Evolutionary conservation across 352 stramenopile species (phyloP).

Genomic region (Globisporangium nodosum): DNA sequence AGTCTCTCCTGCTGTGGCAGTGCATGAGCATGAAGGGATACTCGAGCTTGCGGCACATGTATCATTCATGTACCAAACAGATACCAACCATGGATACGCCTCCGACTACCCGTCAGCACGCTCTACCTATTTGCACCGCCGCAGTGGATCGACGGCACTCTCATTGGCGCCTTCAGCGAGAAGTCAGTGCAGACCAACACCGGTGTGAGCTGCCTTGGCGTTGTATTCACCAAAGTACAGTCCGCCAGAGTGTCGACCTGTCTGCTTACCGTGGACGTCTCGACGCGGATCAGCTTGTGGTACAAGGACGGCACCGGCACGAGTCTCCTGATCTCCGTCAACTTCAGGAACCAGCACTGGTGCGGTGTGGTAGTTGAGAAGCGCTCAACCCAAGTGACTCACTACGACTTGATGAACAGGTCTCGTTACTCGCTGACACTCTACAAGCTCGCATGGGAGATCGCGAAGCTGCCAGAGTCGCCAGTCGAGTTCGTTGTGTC

Average conservation of each 20-base stretch:
- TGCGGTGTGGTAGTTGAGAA: background rate
- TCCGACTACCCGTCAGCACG: background rate
- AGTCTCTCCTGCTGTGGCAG: background rate
- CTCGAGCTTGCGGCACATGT: background rate
- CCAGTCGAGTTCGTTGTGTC: background rate
- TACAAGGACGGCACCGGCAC: background rate
- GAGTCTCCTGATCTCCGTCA: background rate
- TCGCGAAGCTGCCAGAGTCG: background rate
- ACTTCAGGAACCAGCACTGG: background rate
- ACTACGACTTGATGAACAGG: constrained; percentile 1
- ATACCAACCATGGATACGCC: background rate
- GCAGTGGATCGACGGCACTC: background rate
- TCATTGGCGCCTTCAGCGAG: background rate
- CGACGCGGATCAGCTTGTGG: background rate
- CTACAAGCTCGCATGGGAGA: background rate
- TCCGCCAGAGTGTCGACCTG: background rate
- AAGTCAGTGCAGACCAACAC: too few species aligned
- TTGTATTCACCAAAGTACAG: too few species aligned
- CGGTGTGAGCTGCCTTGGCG: background rate
- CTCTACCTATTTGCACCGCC: background rate
- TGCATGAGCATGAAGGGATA: background rate
- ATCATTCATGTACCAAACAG: background rate
- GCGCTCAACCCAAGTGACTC: background rate
- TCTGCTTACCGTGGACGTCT: too few species aligned
- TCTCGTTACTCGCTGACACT: background rate